A percentile compares a stretch with the other conserved stretches of the same genome.
Conservation (phyloP, 441 rosid genomes). For the Jatropha podagrica region DNA sequence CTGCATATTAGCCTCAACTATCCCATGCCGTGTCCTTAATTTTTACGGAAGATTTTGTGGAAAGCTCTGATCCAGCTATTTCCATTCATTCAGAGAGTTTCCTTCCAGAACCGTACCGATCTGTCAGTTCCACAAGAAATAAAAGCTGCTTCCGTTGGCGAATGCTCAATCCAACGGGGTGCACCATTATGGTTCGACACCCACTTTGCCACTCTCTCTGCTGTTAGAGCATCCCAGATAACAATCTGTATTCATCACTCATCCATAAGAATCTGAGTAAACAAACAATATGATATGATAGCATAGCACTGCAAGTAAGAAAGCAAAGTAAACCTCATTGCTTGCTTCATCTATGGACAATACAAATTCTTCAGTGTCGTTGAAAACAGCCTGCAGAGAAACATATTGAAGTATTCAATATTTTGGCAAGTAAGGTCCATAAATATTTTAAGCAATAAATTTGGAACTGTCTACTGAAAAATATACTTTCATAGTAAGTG, state of each 20-base stretch:
- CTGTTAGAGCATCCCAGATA: slow-evolving; percentile 74
- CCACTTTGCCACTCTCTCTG: slow-evolving; percentile 75
- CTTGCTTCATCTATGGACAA: slow-evolving; percentile 54
- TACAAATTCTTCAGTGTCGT: slow-evolving; percentile 80
- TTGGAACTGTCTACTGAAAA: neutral
- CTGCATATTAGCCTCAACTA: neutral
- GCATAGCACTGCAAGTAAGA: neutral
- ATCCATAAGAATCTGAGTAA: slow-evolving; percentile 8
- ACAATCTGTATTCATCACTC: slow-evolving; percentile 50
- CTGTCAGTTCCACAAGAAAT: slow-evolving; percentile 77
- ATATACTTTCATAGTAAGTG: neutral
- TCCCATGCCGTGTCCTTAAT: neutral
- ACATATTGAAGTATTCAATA: slow-evolving; percentile 10
- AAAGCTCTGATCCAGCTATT: neutral
- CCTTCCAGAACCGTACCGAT: slow-evolving; percentile 85
- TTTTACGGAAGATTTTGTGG: neutral
- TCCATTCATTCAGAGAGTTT: slow-evolving; percentile 21
- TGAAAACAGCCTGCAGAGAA: slow-evolving; percentile 71
- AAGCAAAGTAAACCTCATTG: slow-evolving; percentile 53
- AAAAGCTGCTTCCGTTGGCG: slow-evolving; percentile 72
- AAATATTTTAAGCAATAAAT: neutral
- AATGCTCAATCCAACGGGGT: slow-evolving; percentile 85
- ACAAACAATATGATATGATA: neutral
- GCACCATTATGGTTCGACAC: slow-evolving; percentile 71
- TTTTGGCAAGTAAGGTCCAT: neutral